A percentile compares a stretch with the other conserved stretches of the same genome.
phyloP scores from a whole-genome alignment of 1,139 yeast species.

The Geotrichum histeridarum region DNA sequence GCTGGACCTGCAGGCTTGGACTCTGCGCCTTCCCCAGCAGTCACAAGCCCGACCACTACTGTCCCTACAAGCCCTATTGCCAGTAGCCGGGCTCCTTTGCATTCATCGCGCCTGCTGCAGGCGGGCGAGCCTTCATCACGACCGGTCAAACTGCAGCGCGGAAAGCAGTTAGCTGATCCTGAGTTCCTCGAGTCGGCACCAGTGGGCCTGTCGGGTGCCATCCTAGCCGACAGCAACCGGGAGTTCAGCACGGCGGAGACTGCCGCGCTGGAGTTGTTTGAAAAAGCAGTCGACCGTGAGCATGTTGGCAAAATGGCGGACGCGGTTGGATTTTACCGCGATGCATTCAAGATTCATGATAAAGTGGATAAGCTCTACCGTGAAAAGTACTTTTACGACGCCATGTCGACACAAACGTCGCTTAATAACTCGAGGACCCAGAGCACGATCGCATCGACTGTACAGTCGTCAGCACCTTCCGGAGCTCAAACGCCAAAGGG shows the following conservation, averaged over 20 bases:
- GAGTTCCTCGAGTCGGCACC: background rate
- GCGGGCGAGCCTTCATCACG: background rate
- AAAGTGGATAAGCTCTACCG: constrained; percentile 68
- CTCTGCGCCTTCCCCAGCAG: background rate
- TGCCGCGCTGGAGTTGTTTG: constrained; percentile 58
- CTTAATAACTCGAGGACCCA: background rate
- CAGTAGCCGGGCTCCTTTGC: background rate
- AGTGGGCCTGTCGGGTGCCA: background rate
- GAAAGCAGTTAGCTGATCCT: background rate
- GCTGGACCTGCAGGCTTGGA: background rate
- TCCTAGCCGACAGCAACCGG: background rate
- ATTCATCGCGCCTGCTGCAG: background rate
- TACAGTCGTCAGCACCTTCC: background rate
- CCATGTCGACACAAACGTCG: background rate
- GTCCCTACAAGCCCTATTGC: background rate
- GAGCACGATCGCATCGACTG: background rate
- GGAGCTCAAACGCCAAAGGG: background rate
- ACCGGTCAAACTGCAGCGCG: background rate
- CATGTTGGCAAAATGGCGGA: constrained; percentile 70
- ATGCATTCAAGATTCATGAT: constrained; percentile 54
- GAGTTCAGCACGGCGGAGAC: background rate
- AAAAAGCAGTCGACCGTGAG: constrained; percentile 68
- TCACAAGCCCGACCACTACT: background rate
- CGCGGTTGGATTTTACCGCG: constrained; percentile 68
- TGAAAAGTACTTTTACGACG: constrained; percentile 39